These are phyloP conservation scores for Lachnellula willkommii DNA, from an alignment of 2,329 filamentous ascomycete species.

Conservation along the genomic window DNA sequence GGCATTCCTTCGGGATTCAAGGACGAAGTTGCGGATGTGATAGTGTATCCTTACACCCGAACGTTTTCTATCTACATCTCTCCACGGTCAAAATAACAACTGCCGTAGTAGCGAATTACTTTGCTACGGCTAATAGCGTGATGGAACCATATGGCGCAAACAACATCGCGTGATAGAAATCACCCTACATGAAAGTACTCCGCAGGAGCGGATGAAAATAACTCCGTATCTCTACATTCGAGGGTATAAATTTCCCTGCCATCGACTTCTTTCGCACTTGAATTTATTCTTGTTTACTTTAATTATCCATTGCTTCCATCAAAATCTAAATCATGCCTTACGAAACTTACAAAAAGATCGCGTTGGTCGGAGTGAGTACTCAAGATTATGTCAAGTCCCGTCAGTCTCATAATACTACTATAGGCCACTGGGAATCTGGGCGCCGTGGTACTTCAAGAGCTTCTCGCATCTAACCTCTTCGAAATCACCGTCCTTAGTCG, in stretches of 20 bases:
- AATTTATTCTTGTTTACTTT: neutral
- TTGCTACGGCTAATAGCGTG: no score
- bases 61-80: no score
- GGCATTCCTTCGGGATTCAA: no score
- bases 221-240: neutral
- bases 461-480: conserved; percentile 30
- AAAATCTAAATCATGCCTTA: conserved; percentile 13
- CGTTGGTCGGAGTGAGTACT: conserved; percentile 19
- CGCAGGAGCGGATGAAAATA: neutral
- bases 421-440: conserved; percentile 23
- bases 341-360: conserved; percentile 20
- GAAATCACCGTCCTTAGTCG: conserved; percentile 47
- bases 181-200: neutral
- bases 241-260: neutral
- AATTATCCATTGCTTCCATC: neutral
- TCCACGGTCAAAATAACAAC: no score
- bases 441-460: conserved; percentile 18
- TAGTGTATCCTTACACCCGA: no score
- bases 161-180: neutral
- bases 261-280: neutral
- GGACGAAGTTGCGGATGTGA: no score
- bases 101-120: no score
- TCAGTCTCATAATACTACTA: neutral
- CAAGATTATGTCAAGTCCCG: neutral
- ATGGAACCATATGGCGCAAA: neutral